Conservation (phyloP, 345 rosid genomes). For the Euphorbia lathyris region DNA sequence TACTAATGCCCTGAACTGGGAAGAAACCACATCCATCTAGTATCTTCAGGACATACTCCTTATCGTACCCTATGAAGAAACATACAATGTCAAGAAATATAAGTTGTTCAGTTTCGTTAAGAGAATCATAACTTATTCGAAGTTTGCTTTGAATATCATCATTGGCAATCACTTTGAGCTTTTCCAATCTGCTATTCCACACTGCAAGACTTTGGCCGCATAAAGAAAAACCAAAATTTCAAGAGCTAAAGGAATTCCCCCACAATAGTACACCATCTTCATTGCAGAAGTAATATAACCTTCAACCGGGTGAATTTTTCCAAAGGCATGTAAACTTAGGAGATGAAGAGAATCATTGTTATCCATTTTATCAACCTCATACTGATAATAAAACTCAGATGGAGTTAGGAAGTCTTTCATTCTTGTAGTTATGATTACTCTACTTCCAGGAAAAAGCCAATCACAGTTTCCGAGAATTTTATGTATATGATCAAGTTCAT, state of each 20-base stretch:
- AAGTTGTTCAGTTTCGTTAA: conserved; percentile 11
- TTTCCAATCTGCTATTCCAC: conserved; percentile 19
- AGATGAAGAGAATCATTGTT: conserved; percentile 15
- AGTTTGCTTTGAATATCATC: conserved; percentile 10
- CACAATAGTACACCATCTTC: not conserved
- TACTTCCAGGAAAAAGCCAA: conserved; percentile 21
- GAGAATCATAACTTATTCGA: conserved; percentile 23
- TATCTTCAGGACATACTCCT: conserved; percentile 12
- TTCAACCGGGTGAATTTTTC: not conserved
- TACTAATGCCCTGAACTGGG: conserved; percentile 7
- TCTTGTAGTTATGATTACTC: conserved; percentile 24
- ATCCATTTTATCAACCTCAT: conserved; percentile 7
- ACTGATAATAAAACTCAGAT: conserved; percentile 2
- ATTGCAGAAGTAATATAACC: not conserved
- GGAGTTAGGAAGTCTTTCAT: conserved; percentile 4
- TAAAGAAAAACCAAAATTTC: conserved; percentile 14
- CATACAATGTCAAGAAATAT: conserved; percentile 32
- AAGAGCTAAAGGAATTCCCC: conserved; percentile 15
- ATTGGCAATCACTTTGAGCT: conserved; percentile 15
- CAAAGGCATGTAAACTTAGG: conserved; percentile 11
- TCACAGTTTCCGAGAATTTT: not conserved
- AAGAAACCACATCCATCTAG: conserved; percentile 17
- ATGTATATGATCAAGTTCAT: not conserved
- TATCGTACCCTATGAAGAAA: conserved; percentile 17
- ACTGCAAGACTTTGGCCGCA: conserved; percentile 3